Evolutionary conservation across 129 eudicot genomes (phyloP).

Genomic region (Logfia minima): DNA sequence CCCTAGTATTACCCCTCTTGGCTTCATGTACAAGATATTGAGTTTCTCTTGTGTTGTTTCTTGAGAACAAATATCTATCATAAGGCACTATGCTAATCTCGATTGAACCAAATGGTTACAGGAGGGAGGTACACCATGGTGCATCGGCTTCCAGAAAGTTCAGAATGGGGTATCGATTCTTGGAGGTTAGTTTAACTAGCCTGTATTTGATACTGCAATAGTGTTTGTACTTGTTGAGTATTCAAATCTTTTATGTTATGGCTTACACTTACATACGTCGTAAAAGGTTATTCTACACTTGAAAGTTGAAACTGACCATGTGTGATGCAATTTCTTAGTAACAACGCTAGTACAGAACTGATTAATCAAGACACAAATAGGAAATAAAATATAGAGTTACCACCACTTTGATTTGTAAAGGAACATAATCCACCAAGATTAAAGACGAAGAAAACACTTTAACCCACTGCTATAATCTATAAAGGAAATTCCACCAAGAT

Average conservation of each 20-base stretch:
- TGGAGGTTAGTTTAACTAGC: constrained; percentile 66
- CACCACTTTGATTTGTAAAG: not conserved
- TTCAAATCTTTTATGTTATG: not conserved
- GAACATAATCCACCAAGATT: not conserved
- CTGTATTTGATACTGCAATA: not conserved
- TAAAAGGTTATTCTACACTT: constrained; percentile 13
- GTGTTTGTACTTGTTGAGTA: not conserved
- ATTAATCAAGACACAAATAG: not conserved
- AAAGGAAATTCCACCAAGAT: too few species aligned
- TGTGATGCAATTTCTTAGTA: not conserved
- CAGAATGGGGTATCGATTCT: constrained; percentile 70
- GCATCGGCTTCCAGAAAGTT: constrained; percentile 83
- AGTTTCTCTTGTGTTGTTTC: not conserved
- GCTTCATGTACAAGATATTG: not conserved
- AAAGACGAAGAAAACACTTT: not conserved
- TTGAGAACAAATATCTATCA: not conserved
- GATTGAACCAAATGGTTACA: constrained; percentile 32
- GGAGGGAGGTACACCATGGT: constrained; percentile 94
- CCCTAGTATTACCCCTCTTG: not conserved
- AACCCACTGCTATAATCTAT: too few species aligned
- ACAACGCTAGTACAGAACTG: not conserved
- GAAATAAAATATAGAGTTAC: not conserved
- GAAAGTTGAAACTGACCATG: not conserved
- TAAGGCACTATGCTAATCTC: not conserved
- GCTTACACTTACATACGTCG: not conserved